Conservation (phyloP, 495 filamentous ascomycete species). For the Penicillium psychrofluorescens region DNA sequence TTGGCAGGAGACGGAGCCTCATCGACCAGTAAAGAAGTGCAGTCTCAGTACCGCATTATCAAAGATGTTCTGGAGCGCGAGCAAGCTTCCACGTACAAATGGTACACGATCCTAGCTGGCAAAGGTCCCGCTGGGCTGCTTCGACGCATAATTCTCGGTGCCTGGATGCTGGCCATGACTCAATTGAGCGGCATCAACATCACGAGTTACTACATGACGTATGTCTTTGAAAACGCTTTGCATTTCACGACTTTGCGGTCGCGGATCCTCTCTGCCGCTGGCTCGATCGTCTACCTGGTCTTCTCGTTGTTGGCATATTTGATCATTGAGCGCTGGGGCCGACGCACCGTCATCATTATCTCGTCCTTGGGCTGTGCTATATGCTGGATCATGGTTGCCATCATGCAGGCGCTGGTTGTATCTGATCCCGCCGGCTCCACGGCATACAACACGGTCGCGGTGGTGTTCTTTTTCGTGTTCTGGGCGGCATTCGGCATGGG, state of each 20-base stretch:
- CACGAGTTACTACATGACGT: not conserved
- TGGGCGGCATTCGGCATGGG: constrained; percentile 39
- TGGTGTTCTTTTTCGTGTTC: constrained; percentile 37
- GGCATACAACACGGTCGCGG: not conserved
- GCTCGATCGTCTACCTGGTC: not conserved
- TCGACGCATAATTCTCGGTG: too few relatives aligned
- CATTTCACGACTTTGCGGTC: not conserved
- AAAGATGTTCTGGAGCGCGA: too few relatives aligned
- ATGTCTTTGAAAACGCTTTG: not conserved
- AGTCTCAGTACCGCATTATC: too few relatives aligned
- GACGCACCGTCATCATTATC: not conserved
- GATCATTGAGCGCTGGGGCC: not conserved
- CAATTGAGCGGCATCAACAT: not conserved
- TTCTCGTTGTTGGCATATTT: not conserved
- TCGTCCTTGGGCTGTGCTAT: not conserved
- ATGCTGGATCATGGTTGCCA: not conserved
- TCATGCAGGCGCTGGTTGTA: not conserved
- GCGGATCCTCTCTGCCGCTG: not conserved
- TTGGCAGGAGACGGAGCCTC: too few relatives aligned
- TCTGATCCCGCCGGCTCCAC: constrained; percentile 25
- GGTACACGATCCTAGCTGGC: too few relatives aligned
- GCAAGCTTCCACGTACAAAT: too few relatives aligned
- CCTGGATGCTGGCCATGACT: too few relatives aligned
- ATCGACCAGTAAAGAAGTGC: too few relatives aligned
- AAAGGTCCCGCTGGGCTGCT: too few relatives aligned